Evolutionary conservation across 1,139 yeast species (phyloP).

Genomic region (Suhomyces panamericanus): DNA sequence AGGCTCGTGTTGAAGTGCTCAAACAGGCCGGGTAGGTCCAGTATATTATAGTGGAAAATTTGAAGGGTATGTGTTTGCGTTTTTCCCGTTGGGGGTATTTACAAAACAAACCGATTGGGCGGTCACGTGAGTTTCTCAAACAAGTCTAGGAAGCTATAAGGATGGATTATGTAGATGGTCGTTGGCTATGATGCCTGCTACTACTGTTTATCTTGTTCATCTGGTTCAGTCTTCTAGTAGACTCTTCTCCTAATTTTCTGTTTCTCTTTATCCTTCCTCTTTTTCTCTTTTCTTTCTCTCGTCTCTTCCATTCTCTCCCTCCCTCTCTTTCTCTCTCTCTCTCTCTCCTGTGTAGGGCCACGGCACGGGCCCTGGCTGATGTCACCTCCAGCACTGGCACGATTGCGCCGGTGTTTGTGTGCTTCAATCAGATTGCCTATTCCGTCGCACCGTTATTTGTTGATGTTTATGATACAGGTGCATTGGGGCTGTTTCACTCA

Average conservation of each 20-base stretch:
- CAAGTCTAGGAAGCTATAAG: too few relatives aligned
- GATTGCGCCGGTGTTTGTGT: conserved; percentile 2
- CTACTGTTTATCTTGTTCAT: too few relatives aligned
- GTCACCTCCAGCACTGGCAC: not conserved
- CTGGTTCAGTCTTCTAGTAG: too few relatives aligned
- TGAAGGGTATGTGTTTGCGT: conserved; percentile 15
- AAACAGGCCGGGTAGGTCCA: conserved; percentile 5
- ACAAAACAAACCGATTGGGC: conserved; percentile 15
- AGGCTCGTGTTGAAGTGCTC: conserved; percentile 5
- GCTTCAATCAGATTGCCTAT: conserved; percentile 6
- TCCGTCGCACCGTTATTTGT: conserved; percentile 8
- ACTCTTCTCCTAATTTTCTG: too few relatives aligned
- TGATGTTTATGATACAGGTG: conserved; percentile 5
- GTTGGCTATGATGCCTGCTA: too few relatives aligned
- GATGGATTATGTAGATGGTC: too few relatives aligned
- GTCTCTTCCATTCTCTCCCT: too few relatives aligned
- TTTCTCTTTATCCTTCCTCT: too few relatives aligned
- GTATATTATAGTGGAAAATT: conserved; percentile 11
- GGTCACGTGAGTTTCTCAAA: conserved; percentile 11
- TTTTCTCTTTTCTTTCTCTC: too few relatives aligned
- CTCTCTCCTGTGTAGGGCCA: not conserved
- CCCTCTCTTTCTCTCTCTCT: too few relatives aligned
- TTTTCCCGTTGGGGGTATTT: conserved; percentile 17
- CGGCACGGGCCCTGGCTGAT: not conserved
- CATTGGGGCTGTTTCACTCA: conserved; percentile 5